A percentile compares a stretch with the other conserved stretches of the same genome.
Evolutionary conservation across 208 protist genomes (phyloP).

Genomic region (Trypanosoma platydactyli): DNA sequence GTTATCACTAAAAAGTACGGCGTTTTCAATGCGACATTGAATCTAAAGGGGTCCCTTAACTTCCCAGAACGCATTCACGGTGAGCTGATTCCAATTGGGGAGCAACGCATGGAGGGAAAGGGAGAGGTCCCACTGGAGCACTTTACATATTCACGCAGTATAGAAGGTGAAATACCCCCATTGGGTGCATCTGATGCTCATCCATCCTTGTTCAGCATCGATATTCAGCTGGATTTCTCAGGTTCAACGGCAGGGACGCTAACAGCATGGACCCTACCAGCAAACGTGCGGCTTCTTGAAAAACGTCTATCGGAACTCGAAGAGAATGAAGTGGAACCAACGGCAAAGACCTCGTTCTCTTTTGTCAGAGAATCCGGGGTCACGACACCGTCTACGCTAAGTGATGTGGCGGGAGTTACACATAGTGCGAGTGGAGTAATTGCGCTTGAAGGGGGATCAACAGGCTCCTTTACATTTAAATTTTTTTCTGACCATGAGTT

Average conservation of each 20-base stretch:
- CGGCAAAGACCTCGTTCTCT: constrained; percentile 35
- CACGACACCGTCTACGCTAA: constrained; percentile 35
- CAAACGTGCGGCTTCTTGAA: constrained; percentile 35
- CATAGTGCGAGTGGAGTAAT: constrained; percentile 19
- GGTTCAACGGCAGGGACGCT: constrained; percentile 36
- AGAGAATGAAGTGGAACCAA: constrained; percentile 32
- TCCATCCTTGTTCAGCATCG: constrained; percentile 56
- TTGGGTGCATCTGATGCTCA: constrained; percentile 16
- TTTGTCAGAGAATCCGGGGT: constrained; percentile 30
- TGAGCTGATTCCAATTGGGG: constrained; percentile 62
- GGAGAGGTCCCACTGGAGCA: constrained; percentile 35
- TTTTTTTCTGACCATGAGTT: constrained; percentile 72
- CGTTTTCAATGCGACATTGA: constrained; percentile 73
- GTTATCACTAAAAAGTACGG: constrained; percentile 66
- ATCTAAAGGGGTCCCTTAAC: constrained; percentile 39
- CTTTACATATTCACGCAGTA: constrained; percentile 35
- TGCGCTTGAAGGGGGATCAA: background rate
- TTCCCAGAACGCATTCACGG: constrained; percentile 73
- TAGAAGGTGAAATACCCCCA: constrained; percentile 31
- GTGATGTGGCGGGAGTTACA: constrained; percentile 36
- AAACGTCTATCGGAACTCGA: constrained; percentile 37
- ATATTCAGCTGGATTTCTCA: constrained; percentile 50
- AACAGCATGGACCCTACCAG: constrained; percentile 48
- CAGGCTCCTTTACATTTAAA: constrained; percentile 43
- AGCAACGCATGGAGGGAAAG: constrained; percentile 15